phyloP scores from a whole-genome alignment of 2,329 filamentous ascomycete genomes.

The Aurifilum marmelostoma region DNA sequence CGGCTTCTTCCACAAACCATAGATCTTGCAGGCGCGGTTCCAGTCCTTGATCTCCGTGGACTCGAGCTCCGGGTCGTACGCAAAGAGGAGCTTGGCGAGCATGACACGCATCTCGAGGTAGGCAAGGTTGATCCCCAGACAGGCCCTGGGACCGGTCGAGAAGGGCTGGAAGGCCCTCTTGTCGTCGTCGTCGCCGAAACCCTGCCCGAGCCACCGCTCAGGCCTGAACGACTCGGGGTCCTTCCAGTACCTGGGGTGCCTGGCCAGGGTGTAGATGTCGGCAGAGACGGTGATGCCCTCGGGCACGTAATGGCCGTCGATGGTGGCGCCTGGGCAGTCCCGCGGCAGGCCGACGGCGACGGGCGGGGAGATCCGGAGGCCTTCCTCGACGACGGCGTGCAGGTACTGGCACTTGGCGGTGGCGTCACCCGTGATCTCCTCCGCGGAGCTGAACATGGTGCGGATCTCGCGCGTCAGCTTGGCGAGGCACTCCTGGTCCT shows the following conservation, averaged over 20 bases:
- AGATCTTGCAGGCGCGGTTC: constrained; percentile 16
- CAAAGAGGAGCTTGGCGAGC: constrained; percentile 36
- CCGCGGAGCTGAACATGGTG: constrained; percentile 38
- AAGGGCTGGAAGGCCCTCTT: constrained; percentile 38
- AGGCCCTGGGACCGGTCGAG: constrained; percentile 27
- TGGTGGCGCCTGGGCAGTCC: constrained; percentile 24
- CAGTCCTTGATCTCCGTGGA: constrained; percentile 22
- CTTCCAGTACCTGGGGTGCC: constrained; percentile 26
- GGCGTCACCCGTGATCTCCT: constrained; percentile 41
- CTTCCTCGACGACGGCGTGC: constrained; percentile 18
- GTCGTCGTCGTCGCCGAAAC: constrained; percentile 32
- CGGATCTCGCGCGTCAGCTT: constrained; percentile 46
- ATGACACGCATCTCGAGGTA: constrained; percentile 37
- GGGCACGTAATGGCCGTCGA: constrained; percentile 29
- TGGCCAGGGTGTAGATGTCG: constrained; percentile 19
- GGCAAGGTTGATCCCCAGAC: constrained; percentile 33
- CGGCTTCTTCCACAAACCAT: constrained; percentile 24
- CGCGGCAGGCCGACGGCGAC: constrained; percentile 24
- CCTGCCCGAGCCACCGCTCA: constrained; percentile 25
- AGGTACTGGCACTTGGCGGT: constrained; percentile 19
- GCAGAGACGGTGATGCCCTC: constrained; percentile 15
- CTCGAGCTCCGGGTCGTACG: constrained; percentile 33
- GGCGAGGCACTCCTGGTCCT: constrained; percentile 33
- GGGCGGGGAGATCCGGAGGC: constrained; percentile 20
- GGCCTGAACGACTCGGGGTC: constrained; percentile 21